A percentile compares a stretch with the other conserved stretches of the same genome.
phyloP scores from a whole-genome alignment of 2,329 filamentous ascomycete species.

The Cercospora nicotianae region DNA sequence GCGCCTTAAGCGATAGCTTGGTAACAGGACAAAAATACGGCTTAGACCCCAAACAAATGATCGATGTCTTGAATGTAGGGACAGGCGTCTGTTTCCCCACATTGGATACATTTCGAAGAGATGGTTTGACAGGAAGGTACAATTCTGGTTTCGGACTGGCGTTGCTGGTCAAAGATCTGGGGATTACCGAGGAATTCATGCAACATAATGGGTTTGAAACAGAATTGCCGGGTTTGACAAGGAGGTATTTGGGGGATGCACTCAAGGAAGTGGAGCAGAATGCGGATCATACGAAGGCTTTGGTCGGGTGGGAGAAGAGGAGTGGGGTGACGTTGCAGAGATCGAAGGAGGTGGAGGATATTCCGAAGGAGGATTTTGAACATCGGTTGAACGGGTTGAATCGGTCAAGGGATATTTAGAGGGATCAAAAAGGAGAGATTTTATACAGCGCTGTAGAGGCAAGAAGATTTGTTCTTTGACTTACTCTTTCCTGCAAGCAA shows the following conservation, averaged over 20 bases:
- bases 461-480: neutral
- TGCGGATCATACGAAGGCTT: conserved; percentile 40
- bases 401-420: conserved; percentile 20
- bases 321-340: conserved; percentile 37
- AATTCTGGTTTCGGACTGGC: conserved; percentile 40
- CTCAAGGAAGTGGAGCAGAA: conserved; percentile 35
- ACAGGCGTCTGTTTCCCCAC: conserved; percentile 45
- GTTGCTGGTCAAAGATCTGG: conserved; percentile 41
- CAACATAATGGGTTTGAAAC: conserved; percentile 37
- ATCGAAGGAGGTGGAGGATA: conserved; percentile 32
- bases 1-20: conserved; percentile 36
- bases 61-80: conserved; percentile 46
- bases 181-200: conserved; percentile 42
- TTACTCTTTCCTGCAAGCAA: neutral
- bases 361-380: conserved; percentile 31
- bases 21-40: conserved; percentile 41
- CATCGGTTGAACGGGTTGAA: conserved; percentile 34
- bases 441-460: neutral
- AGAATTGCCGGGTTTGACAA: conserved; percentile 35
- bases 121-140: conserved; percentile 34
- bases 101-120: conserved; percentile 31
- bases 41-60: conserved; percentile 42
- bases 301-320: conserved; percentile 42
- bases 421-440: neutral
- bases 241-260: conserved; percentile 38